Percentiles rank a stretch among this genome's conserved stretches.
Conservation (phyloP, 345 rosid species). For the Reutealis trisperma region DNA sequence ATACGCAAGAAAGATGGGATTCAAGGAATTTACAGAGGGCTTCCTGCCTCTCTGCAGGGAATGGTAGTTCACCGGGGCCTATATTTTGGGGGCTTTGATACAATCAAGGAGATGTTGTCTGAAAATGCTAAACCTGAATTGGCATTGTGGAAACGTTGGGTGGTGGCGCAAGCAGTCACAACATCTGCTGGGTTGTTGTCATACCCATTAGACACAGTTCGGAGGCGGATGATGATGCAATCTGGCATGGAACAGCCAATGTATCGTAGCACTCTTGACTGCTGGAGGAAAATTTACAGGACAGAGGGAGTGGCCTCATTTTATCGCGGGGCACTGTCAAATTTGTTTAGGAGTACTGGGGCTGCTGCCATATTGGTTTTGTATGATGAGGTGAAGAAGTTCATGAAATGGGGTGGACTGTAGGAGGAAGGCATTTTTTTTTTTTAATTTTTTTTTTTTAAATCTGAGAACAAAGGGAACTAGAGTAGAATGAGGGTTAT, state of each 20-base stretch:
- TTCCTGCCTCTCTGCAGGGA: conserved; percentile 89
- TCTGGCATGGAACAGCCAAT: conserved; percentile 76
- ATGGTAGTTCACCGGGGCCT: conserved; percentile 84
- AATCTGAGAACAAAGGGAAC: conserved; percentile 2
- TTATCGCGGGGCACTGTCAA: conserved; percentile 82
- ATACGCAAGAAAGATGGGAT: conserved; percentile 71
- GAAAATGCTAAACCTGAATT: conserved; percentile 55
- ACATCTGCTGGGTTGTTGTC: conserved; percentile 86
- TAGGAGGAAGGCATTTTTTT: conserved; percentile 29
- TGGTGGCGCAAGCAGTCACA: conserved; percentile 83
- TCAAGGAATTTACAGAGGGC: conserved; percentile 83
- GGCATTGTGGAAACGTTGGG: conserved; percentile 85
- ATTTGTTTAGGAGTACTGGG: conserved; percentile 87
- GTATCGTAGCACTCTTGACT: conserved; percentile 67
- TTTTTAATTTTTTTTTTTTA: too few species aligned
- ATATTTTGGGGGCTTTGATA: conserved; percentile 92
- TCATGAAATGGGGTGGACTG: conserved; percentile 75
- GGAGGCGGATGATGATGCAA: conserved; percentile 98
- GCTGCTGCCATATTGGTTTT: conserved; percentile 92
- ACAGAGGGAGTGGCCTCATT: conserved; percentile 76
- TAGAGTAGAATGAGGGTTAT: conserved; percentile 26
- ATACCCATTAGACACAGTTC: conserved; percentile 84
- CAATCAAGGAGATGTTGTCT: conserved; percentile 72
- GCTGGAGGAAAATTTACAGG: conserved; percentile 81
- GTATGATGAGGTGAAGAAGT: conserved; percentile 83